phyloP scores from a whole-genome alignment of 768 basidiomycete genomes.

The Porphyrellus cyaneotinctus region DNA sequence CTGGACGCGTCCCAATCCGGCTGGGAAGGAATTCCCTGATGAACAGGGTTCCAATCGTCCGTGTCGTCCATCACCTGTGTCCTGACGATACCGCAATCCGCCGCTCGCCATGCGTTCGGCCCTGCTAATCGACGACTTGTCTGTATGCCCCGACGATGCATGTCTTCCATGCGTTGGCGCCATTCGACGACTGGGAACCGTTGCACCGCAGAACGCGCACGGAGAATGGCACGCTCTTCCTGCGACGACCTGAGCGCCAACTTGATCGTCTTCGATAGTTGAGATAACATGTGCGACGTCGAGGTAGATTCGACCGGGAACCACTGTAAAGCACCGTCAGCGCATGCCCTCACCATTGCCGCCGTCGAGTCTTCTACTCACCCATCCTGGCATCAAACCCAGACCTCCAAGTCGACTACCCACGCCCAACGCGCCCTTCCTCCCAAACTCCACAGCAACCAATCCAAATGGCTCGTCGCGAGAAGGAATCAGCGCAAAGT shows the following conservation, averaged over 20 bases:
- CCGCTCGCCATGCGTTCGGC: conserved; percentile 70
- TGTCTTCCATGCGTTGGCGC: conserved; percentile 94
- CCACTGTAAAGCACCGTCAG: conserved; percentile 53
- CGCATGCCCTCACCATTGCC: too few species aligned
- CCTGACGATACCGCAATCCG: conserved; percentile 53
- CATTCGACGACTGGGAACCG: conserved; percentile 98
- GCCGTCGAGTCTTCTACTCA: conserved; percentile 36
- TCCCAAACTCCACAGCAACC: conserved; percentile 93
- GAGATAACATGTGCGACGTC: conserved; percentile 91
- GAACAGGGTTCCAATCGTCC: conserved; percentile 78
- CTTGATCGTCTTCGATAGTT: conserved; percentile 91
- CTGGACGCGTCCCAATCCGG: conserved; percentile 78
- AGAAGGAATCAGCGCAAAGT: conserved; percentile 93
- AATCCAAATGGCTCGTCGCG: conserved; percentile 96
- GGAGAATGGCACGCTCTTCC: conserved; percentile 88
- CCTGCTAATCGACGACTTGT: conserved; percentile 68
- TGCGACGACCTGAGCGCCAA: conserved; percentile 87
- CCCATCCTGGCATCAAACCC: conserved; percentile 98
- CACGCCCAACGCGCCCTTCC: conserved; percentile 95
- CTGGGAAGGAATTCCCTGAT: conserved; percentile 59
- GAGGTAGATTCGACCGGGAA: conserved; percentile 94
- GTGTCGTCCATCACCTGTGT: conserved; percentile 53
- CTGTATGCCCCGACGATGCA: conserved; percentile 81
- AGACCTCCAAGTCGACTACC: conserved; percentile 92
- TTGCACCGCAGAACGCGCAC: conserved; percentile 90